phyloP scores from a whole-genome alignment of 352 stramenopile species.

The Phytophthora melonis region DNA sequence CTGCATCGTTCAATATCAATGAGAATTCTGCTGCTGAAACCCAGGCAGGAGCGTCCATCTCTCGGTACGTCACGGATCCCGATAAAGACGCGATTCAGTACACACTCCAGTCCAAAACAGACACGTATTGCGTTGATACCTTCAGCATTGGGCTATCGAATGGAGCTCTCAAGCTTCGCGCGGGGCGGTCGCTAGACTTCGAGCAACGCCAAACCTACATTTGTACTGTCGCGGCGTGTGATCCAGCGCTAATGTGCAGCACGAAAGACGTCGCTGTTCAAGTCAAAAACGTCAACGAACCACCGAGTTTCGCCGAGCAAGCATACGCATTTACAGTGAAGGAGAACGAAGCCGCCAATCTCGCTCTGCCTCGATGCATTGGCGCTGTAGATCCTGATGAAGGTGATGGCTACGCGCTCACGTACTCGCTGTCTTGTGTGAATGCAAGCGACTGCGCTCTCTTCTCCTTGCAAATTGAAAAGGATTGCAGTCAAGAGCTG shows the following conservation, averaged over 20 bases:
- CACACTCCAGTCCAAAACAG: conserved; percentile 62
- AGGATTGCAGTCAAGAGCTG: conserved; percentile 38
- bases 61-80: conserved; percentile 44
- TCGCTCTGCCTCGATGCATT: conserved; percentile 45
- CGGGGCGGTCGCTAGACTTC: conserved; percentile 44
- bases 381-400: conserved; percentile 52
- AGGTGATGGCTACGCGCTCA: conserved; percentile 45
- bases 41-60: conserved; percentile 31
- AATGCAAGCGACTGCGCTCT: conserved; percentile 42
- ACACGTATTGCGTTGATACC: conserved; percentile 55
- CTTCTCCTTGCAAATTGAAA: conserved; percentile 50
- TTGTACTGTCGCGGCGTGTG: conserved; percentile 63
- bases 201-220: conserved; percentile 47
- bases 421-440: conserved; percentile 51
- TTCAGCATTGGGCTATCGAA: conserved; percentile 46
- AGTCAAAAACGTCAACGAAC: conserved; percentile 66
- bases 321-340: conserved; percentile 43
- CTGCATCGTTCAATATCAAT: conserved; percentile 41
- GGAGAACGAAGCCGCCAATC: conserved; percentile 41
- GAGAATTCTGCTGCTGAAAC: conserved; percentile 51
- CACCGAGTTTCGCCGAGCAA: conserved; percentile 46
- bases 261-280: conserved; percentile 51
- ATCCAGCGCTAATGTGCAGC: conserved; percentile 60
- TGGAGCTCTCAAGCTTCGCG: conserved; percentile 45
- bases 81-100: conserved; percentile 56